Base-by-base conservation (phyloP, 495 filamentous ascomycete genomes). In the Gamarada debralockiae region DNA sequence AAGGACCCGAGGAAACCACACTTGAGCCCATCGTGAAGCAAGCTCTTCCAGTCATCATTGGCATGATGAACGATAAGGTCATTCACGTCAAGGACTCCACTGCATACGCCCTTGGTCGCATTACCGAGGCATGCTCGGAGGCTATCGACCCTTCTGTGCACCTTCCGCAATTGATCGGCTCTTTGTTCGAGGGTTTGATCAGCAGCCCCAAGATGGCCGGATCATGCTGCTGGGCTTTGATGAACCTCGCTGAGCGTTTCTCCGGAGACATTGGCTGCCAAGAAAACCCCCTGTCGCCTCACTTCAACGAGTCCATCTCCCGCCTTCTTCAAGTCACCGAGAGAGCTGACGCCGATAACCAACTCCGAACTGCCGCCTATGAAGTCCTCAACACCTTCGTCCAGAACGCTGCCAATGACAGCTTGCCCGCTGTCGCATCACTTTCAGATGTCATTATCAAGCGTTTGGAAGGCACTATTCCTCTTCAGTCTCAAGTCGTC, bases 171-270 rank as follows among this genome's bases (percentile, higher is more conserved):
- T 74, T 98, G 45, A 89, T 97, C 58, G 77, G 78, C 27, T 85
- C 91, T 49, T 80, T 98, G n/a, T 97, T 98, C 70, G 82, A 80
- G 40, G 93, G 92, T 40, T 75, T 96, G 48, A 79, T 91, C 47
- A 95, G 88, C 73, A 92, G 88, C 65, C 85, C 92, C 37, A 96
- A 95, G 76, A 97, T 98, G 83, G 93, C 93, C 39, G 84, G 86
- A 52, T 97, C 95, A 17, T 97, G 95, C 80, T 98, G 93, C 73
- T 97, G 95, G 92, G 90, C 93, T 31, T 72, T 98, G 55, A 98
- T 98, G 92, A 98, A 97, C 65, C 82, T 98, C 54, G 92, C 92
- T 21, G 93, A 97, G 61, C 84, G 91, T 25, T 98, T 97, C 66
- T 86, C 88, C 14, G 89, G 89, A 18, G 90, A 96, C 25, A 65